Evolutionary conservation across 1,284 basidiomycete genomes (phyloP), one percentile per base, ranked within the genome.

Genomic region (Phellopilus nigrolimitatus): DNA sequence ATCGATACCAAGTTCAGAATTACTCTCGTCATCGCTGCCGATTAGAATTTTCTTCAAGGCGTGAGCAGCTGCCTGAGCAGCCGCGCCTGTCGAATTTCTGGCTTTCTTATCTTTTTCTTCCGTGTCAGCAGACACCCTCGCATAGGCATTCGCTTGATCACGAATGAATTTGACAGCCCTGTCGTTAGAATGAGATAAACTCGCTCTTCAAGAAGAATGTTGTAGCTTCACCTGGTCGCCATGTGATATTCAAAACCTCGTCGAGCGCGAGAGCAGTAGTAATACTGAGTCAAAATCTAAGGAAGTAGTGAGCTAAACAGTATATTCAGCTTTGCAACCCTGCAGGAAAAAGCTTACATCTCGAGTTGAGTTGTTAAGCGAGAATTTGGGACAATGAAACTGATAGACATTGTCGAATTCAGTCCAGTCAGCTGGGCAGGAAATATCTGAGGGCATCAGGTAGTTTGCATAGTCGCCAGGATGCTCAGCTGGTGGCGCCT

Each of bases 381-480:
- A 85, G 40, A 97, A 76, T 46, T 84, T 87, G 0, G 93, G 94
- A 56, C 82, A 88, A 69, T 97, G 93, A 8, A 95, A 76, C 62
- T 97, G 88, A 63, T 93, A 90, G 17, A 95, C 92, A 60, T 95
- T 91, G 64, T 91, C 84, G 66, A 97, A 95, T 59, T 84, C 80
- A 1, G 78, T 78, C 80, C 88, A 88, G 61, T 94, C 90, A 22
- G 81, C 71, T 21, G 82, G 68, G 56, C 80, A 75, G 53, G 83
- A 74, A 36, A 78, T 75, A 60, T 85, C 81, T 7, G 79, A 73
- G 25, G 84, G 81, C 69, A 87, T 79, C 53, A 81, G 74, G 57
- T 85, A 85, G 47, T 70, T 77, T 49, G 57, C 43, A 48, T 34
- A 47, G 9, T 48, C 39, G 17, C 31, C 49, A 15, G 49, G 10